Base-by-base conservation (phyloP, 2,329 filamentous ascomycete genomes). In the Alternaria arbusti region DNA sequence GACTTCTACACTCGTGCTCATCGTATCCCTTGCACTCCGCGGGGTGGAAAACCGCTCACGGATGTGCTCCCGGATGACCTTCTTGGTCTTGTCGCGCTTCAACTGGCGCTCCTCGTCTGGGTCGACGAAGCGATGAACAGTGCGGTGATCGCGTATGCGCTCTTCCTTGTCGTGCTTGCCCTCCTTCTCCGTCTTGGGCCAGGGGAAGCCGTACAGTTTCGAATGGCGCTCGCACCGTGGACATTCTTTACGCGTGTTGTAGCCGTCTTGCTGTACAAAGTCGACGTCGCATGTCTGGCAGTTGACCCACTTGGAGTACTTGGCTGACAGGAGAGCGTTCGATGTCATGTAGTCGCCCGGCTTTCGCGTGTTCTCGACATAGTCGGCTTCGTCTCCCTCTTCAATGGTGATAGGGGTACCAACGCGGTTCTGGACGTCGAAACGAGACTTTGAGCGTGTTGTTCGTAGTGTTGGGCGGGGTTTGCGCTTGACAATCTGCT, bases 221-320 rank as follows among this genome's bases (percentile, higher is more conserved):
- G 92, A 96, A 76, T 99, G 96, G 0, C 96, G 88, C 82, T 99
- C 96, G 79, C 96, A 99, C 7, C 96, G 89, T 5, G 93, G 94
- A 78, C 96, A 99, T 15, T 93, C 91, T 52, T 91, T 89, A 56
- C 91, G 89, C 1, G 94, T 97, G 68, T 72, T 90, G 78, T 97
- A 97, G 0, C 93, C 93, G 67, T 98, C 91, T 44, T 89, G 86
- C 78, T 98, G 95, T 6, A 98, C 91, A 76, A 98, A 99, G 63
- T 90, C 88, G 1, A 86, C 86, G 54, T 88, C 87, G 81, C 96
- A 99, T 25, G 91, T 93, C 55, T 89, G 92, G 81, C 96, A 99
- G 66, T 93, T 88, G 47, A 97, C 92, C 95, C 94, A 98, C 60
- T 87, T 75, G 85, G 93, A 84, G 84, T 94, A 84, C 82, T 91